Evolutionary conservation across 345 rosid genomes (phyloP).

Genomic region (Hypericum perforatum): DNA sequence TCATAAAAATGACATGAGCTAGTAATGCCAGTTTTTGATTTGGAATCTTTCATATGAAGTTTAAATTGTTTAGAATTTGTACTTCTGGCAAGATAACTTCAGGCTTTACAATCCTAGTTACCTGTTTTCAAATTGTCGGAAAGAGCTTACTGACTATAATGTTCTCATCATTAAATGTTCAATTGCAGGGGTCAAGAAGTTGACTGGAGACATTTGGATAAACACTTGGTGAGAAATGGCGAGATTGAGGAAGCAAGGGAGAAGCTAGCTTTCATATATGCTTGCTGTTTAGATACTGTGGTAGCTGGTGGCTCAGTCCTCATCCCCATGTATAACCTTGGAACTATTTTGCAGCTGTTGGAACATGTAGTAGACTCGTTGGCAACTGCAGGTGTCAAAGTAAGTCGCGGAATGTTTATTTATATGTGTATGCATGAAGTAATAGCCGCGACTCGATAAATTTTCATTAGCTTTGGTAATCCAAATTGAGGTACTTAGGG

Average conservation of each 20-base stretch:
- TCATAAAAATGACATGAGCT: no score
- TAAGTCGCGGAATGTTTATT: slow-evolving; percentile 5
- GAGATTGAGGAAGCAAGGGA: slow-evolving; percentile 53
- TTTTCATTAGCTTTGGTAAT: not conserved
- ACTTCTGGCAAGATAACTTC: no score
- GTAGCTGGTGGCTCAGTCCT: slow-evolving; percentile 73
- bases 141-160: slow-evolving; percentile 4
- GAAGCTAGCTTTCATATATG: slow-evolving; percentile 57
- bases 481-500: no score
- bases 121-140: slow-evolving; percentile 3
- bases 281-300: slow-evolving; percentile 50
- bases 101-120: no score
- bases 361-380: slow-evolving; percentile 44
- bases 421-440: not conserved
- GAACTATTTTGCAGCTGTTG: slow-evolving; percentile 52
- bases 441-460: not conserved
- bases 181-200: slow-evolving; percentile 22
- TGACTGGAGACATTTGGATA: slow-evolving; percentile 25
- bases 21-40: no score
- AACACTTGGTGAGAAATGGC: slow-evolving; percentile 27
- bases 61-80: no score
- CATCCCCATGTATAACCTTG: slow-evolving; percentile 44
- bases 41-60: no score
- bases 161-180: not conserved
- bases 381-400: slow-evolving; percentile 46